These are phyloP conservation scores for Fusarium beomiforme DNA, from an alignment of 2,329 filamentous ascomycete genomes.

Conservation along the genomic window DNA sequence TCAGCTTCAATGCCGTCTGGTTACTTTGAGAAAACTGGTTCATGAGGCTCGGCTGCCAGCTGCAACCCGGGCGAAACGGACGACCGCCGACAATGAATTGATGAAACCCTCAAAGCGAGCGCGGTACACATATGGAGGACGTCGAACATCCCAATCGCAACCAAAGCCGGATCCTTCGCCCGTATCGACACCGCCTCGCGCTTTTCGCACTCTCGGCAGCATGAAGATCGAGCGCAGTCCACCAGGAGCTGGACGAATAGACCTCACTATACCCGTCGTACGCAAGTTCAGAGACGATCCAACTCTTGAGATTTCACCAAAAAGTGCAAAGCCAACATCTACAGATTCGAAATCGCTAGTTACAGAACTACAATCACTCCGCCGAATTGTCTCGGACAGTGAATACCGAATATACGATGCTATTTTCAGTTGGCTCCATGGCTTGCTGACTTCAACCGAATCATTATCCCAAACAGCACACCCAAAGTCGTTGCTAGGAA, in stretches of 20 bases:
- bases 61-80: conserved; percentile 36
- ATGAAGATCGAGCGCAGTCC: conserved; percentile 45
- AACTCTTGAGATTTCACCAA: conserved; percentile 2
- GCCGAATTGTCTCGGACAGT: conserved; percentile 33
- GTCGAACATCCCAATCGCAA: conserved; percentile 7
- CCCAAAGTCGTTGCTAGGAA: conserved; percentile 48
- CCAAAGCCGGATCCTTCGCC: background rate
- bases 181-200: conserved; percentile 40
- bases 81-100: background rate
- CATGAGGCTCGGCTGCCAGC: conserved; percentile 29
- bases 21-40: conserved; percentile 51
- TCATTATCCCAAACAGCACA: conserved; percentile 30
- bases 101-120: conserved; percentile 40
- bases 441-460: conserved; percentile 45
- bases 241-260: conserved; percentile 38
- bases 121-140: conserved; percentile 46
- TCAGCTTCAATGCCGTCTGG: conserved; percentile 56
- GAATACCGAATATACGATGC: conserved; percentile 47
- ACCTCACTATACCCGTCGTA: conserved; percentile 45
- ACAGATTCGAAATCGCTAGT: conserved; percentile 22
- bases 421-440: conserved; percentile 46
- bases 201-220: conserved; percentile 43
- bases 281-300: conserved; percentile 41
- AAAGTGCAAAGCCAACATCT: background rate
- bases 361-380: conserved; percentile 39